Evolutionary conservation across 768 basidiomycete genomes (phyloP), one percentile per base, ranked within the genome.

Genomic region (Pisolithus microcarpus): DNA sequence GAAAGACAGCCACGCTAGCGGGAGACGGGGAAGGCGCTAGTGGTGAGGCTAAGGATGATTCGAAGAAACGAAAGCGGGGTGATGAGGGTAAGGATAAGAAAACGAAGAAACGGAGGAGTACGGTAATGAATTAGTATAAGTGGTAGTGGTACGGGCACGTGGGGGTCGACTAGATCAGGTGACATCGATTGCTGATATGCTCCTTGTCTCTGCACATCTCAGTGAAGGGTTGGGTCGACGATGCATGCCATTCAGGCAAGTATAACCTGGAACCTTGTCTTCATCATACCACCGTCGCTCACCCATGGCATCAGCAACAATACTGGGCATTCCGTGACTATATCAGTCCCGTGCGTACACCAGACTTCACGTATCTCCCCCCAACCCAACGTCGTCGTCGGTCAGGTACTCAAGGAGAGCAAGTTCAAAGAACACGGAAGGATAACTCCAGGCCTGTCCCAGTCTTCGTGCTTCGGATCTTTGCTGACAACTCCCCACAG

Each of bases 361-460:
- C 45, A n/a, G 19, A 15, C 13, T 19, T 24, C 5, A 43, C 31
- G 53, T 53, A 56, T 54, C 44, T 9, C 47, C 38, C 52, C 58
- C 54, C 54, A 15, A 50, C 11, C 38, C 36, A 65, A 61, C 62
- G 54, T 63, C 62, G 54, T 63, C 60, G 56, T 58, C 39, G 56
- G 28, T 4, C 67, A 96, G 92, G 93, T 99, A 21, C 80, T 98
- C 58, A 91, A 85, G 64, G 94, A 98, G 73, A 92, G 89, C 73
- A 98, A 98, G 68, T 99, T 99, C 78, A 97, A 95, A 68, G 96
- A 99, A 69, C 91, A 95, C 62, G 96, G 96, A 7, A 79, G 94
- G 49, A 94, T 97, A 59, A 96, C 89, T 16, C 93, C 92, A 54
- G 92, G 91, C 92, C 50, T 54, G 79, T 68, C 37, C 26, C 24